Base-by-base conservation (phyloP, 441 rosid genomes). In the Rhodomyrtus psidioides region DNA sequence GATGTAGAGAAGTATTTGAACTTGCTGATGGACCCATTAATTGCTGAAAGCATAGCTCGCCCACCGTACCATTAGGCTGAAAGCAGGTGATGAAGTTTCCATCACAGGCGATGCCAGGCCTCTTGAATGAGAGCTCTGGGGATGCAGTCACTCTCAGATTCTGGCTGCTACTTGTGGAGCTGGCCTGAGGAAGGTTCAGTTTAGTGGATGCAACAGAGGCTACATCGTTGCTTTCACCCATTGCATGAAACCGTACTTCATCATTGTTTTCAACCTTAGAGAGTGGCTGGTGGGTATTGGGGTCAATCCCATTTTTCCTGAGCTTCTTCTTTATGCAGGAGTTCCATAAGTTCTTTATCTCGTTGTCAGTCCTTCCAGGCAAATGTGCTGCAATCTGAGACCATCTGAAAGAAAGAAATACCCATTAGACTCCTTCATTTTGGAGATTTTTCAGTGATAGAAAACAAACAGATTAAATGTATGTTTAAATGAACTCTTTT, bases 281-380 rank as follows among this genome's bases (percentile, higher is more conserved):
- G 56, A 95, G 90, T 27, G 96, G 95, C 84, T 91, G 93, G 89
- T 95, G 98, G 84, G 97, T 94, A 89, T 88, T 92, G 57, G 97
- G 98, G 55, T 95, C 97, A 89, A 95, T 94, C 57, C 97, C 98
- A 86, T 88, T 91, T 87, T 92, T 93, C 88, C 89, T 94, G 51
- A 95, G 92, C 90, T 94, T 95, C 96, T 94, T 95, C 90, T 95
- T 94, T 56, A 95, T 93, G 83, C 94, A 87, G 54, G 98, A 95
- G 86, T 95, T 95, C 98, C 97, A 94, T 39, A 93, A 89, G 86
- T 95, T 95, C 91, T 95, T 95, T 54, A 95, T 94, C 91, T 95
- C 97, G 83, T 95, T 94, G 76, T 95, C 97, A 0, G 98, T 95
- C 86, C 97, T 89, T 82, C 98, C 98, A 1, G 96, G 97, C 16